Evolutionary conservation across 805 yeast genomes (phyloP).

Genomic region (Sugiyamaella boreocaroliniensis): DNA sequence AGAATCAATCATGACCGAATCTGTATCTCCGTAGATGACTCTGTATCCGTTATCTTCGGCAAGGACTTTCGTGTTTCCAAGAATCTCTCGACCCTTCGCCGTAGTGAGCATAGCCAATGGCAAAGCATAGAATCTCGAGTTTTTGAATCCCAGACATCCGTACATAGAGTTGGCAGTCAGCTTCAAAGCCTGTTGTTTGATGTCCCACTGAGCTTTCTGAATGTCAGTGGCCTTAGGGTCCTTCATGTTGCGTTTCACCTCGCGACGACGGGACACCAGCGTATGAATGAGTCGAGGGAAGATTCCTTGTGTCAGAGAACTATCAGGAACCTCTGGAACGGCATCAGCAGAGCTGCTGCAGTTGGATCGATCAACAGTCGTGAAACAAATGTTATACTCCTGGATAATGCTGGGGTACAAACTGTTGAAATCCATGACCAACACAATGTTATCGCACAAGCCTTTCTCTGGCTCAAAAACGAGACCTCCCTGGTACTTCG

Average conservation of each 20-base stretch:
- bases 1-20: slow-evolving; percentile 97
- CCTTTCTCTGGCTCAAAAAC: slow-evolving; percentile 98
- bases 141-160: slow-evolving; percentile 91
- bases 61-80: slow-evolving; percentile 84
- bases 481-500: slow-evolving; percentile 80
- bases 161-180: slow-evolving; percentile 99
- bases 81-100: slow-evolving; percentile 88
- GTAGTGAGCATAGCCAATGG: slow-evolving; percentile 95
- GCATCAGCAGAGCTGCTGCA: slow-evolving; percentile 44
- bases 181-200: slow-evolving; percentile 91
- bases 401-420: slow-evolving; percentile 95
- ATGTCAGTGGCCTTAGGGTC: slow-evolving; percentile 56
- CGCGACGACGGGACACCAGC: slow-evolving; percentile 85
- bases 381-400: slow-evolving; percentile 94
- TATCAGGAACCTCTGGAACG: slow-evolving; percentile 62
- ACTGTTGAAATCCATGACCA: slow-evolving; percentile 98
- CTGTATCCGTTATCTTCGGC: slow-evolving; percentile 79
- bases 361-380: slow-evolving; percentile 73
- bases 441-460: slow-evolving; percentile 73
- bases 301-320: slow-evolving; percentile 63
- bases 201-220: slow-evolving; percentile 72
- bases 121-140: slow-evolving; percentile 90
- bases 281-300: slow-evolving; percentile 77
- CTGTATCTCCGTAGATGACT: slow-evolving; percentile 97
- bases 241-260: slow-evolving; percentile 80